Percentiles rank a stretch among this genome's conserved stretches.
Conservation (phyloP, 2,329 filamentous ascomycete species). For the Hypomyces perniciosus region DNA sequence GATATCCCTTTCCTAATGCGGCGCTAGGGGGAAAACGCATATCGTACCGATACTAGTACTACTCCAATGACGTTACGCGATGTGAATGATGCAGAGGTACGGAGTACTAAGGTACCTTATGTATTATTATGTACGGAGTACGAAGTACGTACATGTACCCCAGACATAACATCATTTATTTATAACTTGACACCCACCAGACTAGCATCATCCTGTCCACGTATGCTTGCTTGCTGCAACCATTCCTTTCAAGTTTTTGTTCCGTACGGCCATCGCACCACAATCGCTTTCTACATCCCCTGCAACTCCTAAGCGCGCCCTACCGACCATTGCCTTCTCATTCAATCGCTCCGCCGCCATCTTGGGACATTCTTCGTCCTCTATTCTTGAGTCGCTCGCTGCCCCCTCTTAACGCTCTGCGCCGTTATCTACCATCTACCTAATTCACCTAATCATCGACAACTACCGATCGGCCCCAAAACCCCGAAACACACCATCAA, state of each 20-base stretch:
- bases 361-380: not conserved
- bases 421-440: not conserved
- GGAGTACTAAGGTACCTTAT: too few relatives aligned
- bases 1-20: too few relatives aligned
- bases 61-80: too few relatives aligned
- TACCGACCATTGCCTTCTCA: constrained; percentile 1
- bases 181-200: too few relatives aligned
- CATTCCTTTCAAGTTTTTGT: not conserved
- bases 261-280: not conserved
- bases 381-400: constrained; percentile 6
- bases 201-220: constrained; percentile 1
- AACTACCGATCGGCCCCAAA: constrained; percentile 1
- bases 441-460: not conserved
- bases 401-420: constrained; percentile 1
- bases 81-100: too few relatives aligned
- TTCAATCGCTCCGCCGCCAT: constrained; percentile 5
- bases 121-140: too few relatives aligned
- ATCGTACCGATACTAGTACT: too few relatives aligned
- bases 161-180: too few relatives aligned
- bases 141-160: too few relatives aligned
- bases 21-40: too few relatives aligned
- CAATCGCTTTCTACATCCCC: not conserved
- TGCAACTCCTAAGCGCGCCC: not conserved
- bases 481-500: constrained; percentile 2
- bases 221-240: not conserved